Evolutionary conservation across 140 eudicot genomes (phyloP), one percentile per base, ranked within the genome.

Genomic region (Anethum foeniculum): DNA sequence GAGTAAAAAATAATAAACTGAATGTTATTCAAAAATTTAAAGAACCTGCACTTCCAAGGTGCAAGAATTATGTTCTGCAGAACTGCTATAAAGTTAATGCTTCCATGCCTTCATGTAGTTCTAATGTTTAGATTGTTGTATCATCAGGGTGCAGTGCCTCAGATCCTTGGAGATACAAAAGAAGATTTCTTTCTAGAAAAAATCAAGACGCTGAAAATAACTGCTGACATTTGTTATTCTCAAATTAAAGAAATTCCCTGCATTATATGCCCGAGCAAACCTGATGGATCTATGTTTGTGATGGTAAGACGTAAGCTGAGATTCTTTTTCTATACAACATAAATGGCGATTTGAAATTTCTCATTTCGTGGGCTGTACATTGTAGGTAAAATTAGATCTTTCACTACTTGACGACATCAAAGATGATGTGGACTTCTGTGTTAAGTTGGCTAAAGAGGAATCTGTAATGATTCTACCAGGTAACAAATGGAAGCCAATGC

Each of bases 391-490:
- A 80, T 7, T 87, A 25, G 84, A 87, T 81, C 25, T 80, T n/a
- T 82, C 85, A 12, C 82, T 80, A 15, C 84, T 87, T 34, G 88
- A 87, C 75, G 90, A 85, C 82, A 82, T 87, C 43, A 52, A 85
- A 81, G 88, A 87, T 87, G 90, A 87, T 49, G 16, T 85, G 80
- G 90, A 87, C 75, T 87, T 87, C 28, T 87, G 88, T 85, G 77
- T 87, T 19, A 87, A 87, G 85, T 80, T 87, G 79, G 86, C 74
- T 18, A n/a, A 85, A 74, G 90, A 87, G 82, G 88, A 87, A 85
- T 85, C 88, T n/a, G 85, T 87, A 12, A 5, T 87, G 75, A 87
- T 87, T 60, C 84, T 87, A 77, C 90, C 90, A 87, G 90, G 90
- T 87, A 87, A 60, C 14, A 78, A 43, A n/a, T 44, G 58, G 38